Conservation (phyloP, 2,329 filamentous ascomycete species). For the Xylariaceae sp. region DNA sequence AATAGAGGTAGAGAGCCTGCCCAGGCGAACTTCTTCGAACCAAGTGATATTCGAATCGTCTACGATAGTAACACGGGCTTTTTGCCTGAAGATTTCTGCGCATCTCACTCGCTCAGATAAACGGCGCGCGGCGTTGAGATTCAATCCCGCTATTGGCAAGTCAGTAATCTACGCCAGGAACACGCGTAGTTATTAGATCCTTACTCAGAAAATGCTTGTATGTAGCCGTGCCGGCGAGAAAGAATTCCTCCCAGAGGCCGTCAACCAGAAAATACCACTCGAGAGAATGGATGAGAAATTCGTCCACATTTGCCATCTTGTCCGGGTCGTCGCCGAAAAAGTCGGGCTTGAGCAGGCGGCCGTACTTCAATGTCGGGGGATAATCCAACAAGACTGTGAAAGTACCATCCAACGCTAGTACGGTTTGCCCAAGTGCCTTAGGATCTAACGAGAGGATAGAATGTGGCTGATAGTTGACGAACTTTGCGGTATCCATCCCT, state of each 20-base stretch:
- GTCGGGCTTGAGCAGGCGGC: conserved; percentile 61
- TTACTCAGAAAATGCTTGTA: conserved; percentile 80
- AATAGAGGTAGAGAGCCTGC: conserved; percentile 22
- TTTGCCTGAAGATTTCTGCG: conserved; percentile 40
- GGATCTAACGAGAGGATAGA: conserved; percentile 47
- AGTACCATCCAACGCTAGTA: conserved; percentile 36
- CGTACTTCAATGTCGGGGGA: conserved; percentile 49
- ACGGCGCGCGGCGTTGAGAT: conserved; percentile 49
- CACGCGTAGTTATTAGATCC: conserved; percentile 33
- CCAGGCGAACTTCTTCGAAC: conserved; percentile 29
- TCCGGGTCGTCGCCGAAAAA: conserved; percentile 62
- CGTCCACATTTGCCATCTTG: conserved; percentile 55
- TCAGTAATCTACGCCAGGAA: conserved; percentile 4
- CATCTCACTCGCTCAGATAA: conserved; percentile 49
- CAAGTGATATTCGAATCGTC: conserved; percentile 32
- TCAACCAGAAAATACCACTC: conserved; percentile 80
- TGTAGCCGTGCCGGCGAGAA: conserved; percentile 62
- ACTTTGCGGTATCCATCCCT: conserved; percentile 63
- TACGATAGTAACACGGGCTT: conserved; percentile 29
- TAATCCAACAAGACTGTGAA: conserved; percentile 48
- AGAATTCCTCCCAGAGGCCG: conserved; percentile 65
- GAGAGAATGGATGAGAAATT: conserved; percentile 67
- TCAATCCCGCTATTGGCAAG: conserved; percentile 39
- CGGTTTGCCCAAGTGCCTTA: conserved; percentile 28
- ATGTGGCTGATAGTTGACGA: conserved; percentile 63